Evolutionary conservation across 164 flowering plant genomes (phyloP).

Genomic region (Magnolia kwangsiensis): DNA sequence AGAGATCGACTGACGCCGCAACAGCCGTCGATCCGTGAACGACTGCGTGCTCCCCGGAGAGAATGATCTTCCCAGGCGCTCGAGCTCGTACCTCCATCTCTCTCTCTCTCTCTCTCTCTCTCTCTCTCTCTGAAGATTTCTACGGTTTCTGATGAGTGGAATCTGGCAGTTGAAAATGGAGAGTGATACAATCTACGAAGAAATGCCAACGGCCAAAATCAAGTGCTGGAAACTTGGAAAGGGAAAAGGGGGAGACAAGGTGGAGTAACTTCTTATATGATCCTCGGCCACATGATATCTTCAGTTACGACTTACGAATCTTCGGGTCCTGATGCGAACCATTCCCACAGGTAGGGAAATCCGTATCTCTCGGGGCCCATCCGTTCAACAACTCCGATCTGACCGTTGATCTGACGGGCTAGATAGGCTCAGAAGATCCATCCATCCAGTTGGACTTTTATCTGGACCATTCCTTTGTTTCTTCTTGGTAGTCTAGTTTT

Average conservation of each 20-base stretch:
- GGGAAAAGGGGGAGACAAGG: not conserved
- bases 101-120: slow-evolving; percentile 2
- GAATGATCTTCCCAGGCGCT: slow-evolving; percentile 93
- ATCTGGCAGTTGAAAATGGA: not conserved
- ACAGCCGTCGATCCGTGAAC: slow-evolving; percentile 93
- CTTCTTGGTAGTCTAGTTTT: too few relatives aligned
- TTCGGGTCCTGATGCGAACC: not conserved
- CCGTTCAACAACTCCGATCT: too few relatives aligned
- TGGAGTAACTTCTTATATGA: not conserved
- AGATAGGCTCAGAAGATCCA: too few relatives aligned
- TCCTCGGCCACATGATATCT: too few relatives aligned
- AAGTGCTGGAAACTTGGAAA: not conserved
- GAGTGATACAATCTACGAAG: too few relatives aligned
- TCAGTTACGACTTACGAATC: too few relatives aligned
- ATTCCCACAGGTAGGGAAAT: too few relatives aligned
- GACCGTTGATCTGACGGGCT: too few relatives aligned
- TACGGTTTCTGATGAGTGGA: not conserved
- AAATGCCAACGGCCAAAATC: not conserved
- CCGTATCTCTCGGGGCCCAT: too few relatives aligned
- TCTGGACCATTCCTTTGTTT: too few relatives aligned
- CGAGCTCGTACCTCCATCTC: slow-evolving; percentile 78
- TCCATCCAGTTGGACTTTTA: too few relatives aligned
- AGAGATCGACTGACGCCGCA: slow-evolving; percentile 83
- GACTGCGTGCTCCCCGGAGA: slow-evolving; percentile 94
- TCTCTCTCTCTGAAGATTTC: not conserved